These are phyloP conservation scores for Zangia roseola DNA, from an alignment of 768 basidiomycete genomes.

Conservation along the genomic window DNA sequence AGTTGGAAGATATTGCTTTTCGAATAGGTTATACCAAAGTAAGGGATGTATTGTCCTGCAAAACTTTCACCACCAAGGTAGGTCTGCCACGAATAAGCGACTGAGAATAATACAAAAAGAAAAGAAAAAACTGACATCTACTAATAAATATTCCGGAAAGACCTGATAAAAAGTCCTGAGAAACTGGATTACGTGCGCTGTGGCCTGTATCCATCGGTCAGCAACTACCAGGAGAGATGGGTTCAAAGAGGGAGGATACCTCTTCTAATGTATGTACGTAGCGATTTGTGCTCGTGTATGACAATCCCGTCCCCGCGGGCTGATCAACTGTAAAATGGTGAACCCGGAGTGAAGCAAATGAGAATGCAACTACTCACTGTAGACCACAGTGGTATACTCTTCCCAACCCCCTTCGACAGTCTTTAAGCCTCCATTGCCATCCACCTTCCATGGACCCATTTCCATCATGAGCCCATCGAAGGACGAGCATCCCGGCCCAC, in stretches of 20 bases:
- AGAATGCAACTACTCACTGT: slow-evolving; percentile 54
- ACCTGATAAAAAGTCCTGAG: slow-evolving; percentile 83
- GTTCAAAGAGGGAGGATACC: slow-evolving; percentile 37
- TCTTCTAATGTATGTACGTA: slow-evolving; percentile 79
- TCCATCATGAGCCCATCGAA: slow-evolving; percentile 99
- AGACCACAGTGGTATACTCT: slow-evolving; percentile 93
- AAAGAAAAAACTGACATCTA: slow-evolving; percentile 68
- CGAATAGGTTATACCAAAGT: slow-evolving; percentile 60
- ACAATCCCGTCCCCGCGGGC: slow-evolving; percentile 94
- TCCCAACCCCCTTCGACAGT: slow-evolving; percentile 92
- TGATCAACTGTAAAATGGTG: slow-evolving; percentile 74
- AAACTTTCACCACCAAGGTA: slow-evolving; percentile 96
- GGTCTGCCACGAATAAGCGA: slow-evolving; percentile 54
- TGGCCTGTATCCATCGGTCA: slow-evolving; percentile 47
- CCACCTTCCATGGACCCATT: slow-evolving; percentile 87
- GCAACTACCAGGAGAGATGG: background rate
- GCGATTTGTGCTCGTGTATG: slow-evolving; percentile 81
- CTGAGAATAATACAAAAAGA: background rate
- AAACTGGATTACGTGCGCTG: slow-evolving; percentile 80
- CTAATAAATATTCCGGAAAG: slow-evolving; percentile 81
- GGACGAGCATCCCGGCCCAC: slow-evolving; percentile 95
- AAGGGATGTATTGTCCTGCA: slow-evolving; percentile 97
- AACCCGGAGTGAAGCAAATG: slow-evolving; percentile 7
- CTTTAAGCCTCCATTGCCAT: slow-evolving; percentile 68
- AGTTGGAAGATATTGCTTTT: background rate